Evolutionary conservation across 345 rosid genomes (phyloP).

Genomic region (Eucalyptus pumila): DNA sequence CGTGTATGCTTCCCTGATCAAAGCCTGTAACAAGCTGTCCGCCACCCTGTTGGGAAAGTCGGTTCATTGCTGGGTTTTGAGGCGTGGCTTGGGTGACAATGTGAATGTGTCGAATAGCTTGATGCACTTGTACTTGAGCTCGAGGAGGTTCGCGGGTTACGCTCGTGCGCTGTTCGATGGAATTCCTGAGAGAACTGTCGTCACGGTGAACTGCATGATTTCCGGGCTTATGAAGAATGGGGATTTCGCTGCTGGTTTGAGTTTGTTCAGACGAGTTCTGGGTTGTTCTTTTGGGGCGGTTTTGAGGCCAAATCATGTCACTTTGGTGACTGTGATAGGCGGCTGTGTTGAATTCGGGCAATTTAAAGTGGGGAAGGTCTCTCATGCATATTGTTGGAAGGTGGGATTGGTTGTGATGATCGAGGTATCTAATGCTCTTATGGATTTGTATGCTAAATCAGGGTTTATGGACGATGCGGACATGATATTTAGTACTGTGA

Average conservation of each 20-base stretch:
- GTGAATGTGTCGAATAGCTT: slow-evolving; percentile 1
- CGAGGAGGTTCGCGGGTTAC: not conserved
- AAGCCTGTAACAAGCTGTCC: slow-evolving; percentile 1
- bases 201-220: slow-evolving; percentile 4
- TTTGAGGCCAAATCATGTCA: slow-evolving; percentile 10
- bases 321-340: slow-evolving; percentile 3
- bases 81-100: not conserved
- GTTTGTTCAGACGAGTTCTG: not conserved
- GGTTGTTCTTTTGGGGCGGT: not conserved
- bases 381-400: slow-evolving; percentile 7
- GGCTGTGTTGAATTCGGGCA: slow-evolving; percentile 2
- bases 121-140: not conserved
- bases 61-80: not conserved
- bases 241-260: not conserved
- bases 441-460: slow-evolving; percentile 10
- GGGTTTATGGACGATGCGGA: not conserved
- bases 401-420: not conserved
- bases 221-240: slow-evolving; percentile 9
- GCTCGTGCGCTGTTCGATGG: slow-evolving; percentile 4
- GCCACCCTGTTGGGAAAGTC: not conserved
- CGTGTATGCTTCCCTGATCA: slow-evolving; percentile 2
- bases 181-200: slow-evolving; percentile 6
- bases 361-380: not conserved
- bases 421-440: slow-evolving; percentile 2
- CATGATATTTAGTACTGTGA: slow-evolving; percentile 2